Evolutionary conservation across 352 stramenopile species (phyloP), one percentile per base, ranked within the genome.

Genomic region (Hyaloperonospora arabidopsidis): DNA sequence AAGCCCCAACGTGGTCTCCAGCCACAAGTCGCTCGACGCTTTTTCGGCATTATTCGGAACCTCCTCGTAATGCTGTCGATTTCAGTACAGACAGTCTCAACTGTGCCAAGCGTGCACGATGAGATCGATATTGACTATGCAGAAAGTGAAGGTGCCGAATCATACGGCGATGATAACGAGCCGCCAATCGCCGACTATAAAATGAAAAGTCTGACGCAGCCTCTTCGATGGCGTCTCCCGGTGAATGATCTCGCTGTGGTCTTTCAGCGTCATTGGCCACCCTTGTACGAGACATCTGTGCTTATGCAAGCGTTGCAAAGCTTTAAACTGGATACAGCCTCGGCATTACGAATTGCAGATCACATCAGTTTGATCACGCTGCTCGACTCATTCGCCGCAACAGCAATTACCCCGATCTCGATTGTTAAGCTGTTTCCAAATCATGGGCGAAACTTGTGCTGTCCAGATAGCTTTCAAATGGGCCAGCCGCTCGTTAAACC

Each of bases 311-410:
- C 57, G 17, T 45, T 93, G 15, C 19, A 58, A 13, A 46, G 17
- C 13, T 87, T 85, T 35, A 63, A 72, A 7, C 55, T 79, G 8
- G 41, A 75, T 29, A 55, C 54, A 17, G 50, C 86, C 15, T 81
- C 67, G 10, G 36, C 63, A 21, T 38, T 34, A 14, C 72, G 76
- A 38, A 61, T 93, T 6, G 45, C 61, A 7, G 72, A 87, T 52
- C 83, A 93, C 49, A 69, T 77, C 29, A 87, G 76, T 48, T 67
- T 93, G 51, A 71, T 93, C 34, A 68, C 88, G 40, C 70, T 93
- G 43, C 69, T 93, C 1, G 79, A 91, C 49, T 89, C 79, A 22
- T 93, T 90, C 57, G 79, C 80, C 14, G 79, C 77, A 4, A 89
- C 76, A 11, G 62, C 66, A 10, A 70, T 88, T 18, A 85, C 76